Conservation (phyloP, 306 rosid genomes). For the Pyrus pyrifolia region DNA sequence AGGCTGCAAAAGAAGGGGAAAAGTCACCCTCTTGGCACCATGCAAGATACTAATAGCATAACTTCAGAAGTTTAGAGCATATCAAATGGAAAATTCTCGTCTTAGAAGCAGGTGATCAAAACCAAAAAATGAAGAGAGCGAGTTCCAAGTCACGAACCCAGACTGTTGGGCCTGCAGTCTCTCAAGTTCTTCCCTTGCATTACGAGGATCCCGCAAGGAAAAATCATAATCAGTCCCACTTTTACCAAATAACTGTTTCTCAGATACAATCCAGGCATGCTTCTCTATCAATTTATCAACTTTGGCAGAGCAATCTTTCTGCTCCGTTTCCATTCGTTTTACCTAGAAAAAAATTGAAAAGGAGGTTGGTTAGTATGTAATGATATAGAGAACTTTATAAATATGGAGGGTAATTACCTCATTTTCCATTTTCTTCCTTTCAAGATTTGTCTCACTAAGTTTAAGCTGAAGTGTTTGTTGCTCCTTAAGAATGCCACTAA, state of each 20-base stretch:
- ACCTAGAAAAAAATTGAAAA: constrained; percentile 43
- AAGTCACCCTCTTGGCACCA: constrained; percentile 11
- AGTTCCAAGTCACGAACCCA: constrained; percentile 47
- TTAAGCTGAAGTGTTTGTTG: constrained; percentile 65
- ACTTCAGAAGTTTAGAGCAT: neutral
- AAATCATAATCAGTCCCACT: constrained; percentile 94
- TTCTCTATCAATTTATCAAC: constrained; percentile 87
- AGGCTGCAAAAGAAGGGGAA: constrained; percentile 48
- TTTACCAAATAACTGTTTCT: constrained; percentile 78
- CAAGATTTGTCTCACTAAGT: constrained; percentile 72
- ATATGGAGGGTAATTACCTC: constrained; percentile 47
- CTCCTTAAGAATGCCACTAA: constrained; percentile 59
- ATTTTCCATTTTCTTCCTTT: constrained; percentile 90
- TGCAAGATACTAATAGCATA: constrained; percentile 1
- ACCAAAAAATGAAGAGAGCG: neutral
- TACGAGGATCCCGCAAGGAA: constrained; percentile 53
- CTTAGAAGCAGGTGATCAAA: neutral
- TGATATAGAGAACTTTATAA: neutral
- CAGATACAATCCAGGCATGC: constrained; percentile 90
- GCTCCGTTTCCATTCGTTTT: constrained; percentile 79
- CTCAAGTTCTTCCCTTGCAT: constrained; percentile 69
- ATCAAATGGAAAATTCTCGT: neutral
- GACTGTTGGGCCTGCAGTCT: constrained; percentile 80
- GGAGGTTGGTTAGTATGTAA: constrained; percentile 18
- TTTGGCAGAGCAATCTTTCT: constrained; percentile 71